Evolutionary conservation across 257 asterid species (phyloP).

Genomic region (Ilex asprella): DNA sequence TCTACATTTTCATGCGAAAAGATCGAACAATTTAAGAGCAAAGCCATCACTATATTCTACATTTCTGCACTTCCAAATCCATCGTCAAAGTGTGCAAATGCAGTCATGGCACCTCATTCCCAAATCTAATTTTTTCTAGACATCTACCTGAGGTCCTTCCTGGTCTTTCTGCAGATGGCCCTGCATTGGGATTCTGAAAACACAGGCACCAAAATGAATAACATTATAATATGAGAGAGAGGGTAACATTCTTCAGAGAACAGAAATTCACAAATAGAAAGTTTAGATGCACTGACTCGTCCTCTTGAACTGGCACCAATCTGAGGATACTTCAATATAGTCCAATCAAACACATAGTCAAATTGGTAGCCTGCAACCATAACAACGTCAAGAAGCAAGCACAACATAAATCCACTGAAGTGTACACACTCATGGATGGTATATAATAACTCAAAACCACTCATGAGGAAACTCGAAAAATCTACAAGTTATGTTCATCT

Average conservation of each 20-base stretch:
- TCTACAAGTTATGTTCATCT: not conserved
- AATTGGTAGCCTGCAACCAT: not conserved
- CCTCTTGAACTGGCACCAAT: conserved; percentile 2
- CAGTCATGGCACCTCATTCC: not conserved
- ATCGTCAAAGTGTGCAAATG: not conserved
- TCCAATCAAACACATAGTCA: conserved; percentile 4
- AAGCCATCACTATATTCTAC: no score
- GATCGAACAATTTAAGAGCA: no score
- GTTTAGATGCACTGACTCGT: not conserved
- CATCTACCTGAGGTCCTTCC: conserved; percentile 1
- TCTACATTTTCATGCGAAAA: no score
- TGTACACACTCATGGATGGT: no score
- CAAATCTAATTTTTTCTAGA: not conserved
- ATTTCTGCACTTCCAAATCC: not conserved
- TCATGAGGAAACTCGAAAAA: no score
- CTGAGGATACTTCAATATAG: conserved; percentile 5
- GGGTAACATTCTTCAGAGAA: no score
- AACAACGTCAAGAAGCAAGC: not conserved
- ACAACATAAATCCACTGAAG: no score
- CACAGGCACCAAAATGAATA: no score
- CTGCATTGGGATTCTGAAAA: conserved; percentile 1
- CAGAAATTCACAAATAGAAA: not conserved
- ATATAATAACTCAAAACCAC: no score
- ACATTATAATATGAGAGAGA: no score
- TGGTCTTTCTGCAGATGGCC: conserved; percentile 3